Evolutionary conservation across 2,329 filamentous ascomycete species (phyloP), one percentile per base, ranked within the genome.

Genomic region (Huntiella bhutanensis): DNA sequence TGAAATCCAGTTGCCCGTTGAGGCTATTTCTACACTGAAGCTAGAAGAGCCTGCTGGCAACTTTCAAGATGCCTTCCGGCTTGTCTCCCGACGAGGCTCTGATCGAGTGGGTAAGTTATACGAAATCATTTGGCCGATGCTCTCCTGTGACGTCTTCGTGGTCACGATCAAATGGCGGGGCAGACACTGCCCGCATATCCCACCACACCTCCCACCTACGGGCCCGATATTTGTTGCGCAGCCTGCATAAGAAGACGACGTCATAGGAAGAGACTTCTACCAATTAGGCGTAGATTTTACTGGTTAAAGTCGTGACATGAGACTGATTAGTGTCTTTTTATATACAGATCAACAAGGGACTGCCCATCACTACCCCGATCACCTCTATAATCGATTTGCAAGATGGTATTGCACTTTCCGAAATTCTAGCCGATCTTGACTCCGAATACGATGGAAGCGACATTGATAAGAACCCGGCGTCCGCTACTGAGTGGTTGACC

Each of bases 361-460:
- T 70, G 51, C 56, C 65, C 28, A 58, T 69, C 43, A 61, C 66
- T 35, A 57, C 62, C 34, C 60, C 63, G 51, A 65, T 66, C 55
- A 65, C 65, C 52, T 67, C 65, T n/a, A 60, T 71, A 43, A 63
- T 68, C 44, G 64, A 71, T 45, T 63, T 73, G 40, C 60, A 63
- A 55, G 73, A 76, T 52, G 72, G 71, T 46, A 59, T 68, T 49
- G 58, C 70, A 32, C 67, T 76, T 52, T 71, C 67, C 36, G 60
- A 71, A 52, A 65, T 76, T 41, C 67, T 77, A 49, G 65, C 71
- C 56, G 68, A 76, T 54, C 60, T 80, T 41, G 72, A 77, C 53
- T 56, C 66, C 33, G 62, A 67, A 50, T 80, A 76, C 55, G 67
- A 73, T 55, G 64, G 67, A 28, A 61, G 65, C 0, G 64, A 72